These are phyloP conservation scores for Fusarium nelsonii DNA, from an alignment of 2,329 filamentous ascomycete species.

Conservation along the genomic window DNA sequence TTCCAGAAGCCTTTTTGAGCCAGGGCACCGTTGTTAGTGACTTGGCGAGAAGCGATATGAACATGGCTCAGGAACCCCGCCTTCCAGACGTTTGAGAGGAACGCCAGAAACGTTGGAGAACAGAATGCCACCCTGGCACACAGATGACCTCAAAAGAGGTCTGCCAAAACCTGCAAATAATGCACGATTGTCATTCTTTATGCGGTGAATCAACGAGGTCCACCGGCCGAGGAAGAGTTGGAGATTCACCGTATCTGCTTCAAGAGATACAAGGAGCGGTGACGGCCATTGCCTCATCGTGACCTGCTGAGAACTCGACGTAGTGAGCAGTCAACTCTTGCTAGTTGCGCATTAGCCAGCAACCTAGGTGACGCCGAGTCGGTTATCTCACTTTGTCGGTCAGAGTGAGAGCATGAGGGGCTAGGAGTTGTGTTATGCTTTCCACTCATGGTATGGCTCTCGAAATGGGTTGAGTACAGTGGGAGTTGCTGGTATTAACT, in stretches of 20 bases:
- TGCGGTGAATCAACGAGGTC: conserved; percentile 13
- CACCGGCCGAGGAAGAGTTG: conserved; percentile 9
- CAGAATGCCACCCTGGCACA: conserved; percentile 1
- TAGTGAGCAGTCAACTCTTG: conserved; percentile 15
- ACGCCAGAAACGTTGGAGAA: neutral
- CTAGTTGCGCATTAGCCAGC: conserved; percentile 28
- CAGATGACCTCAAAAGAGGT: neutral
- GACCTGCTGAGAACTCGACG: conserved; percentile 3
- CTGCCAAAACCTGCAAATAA: conserved; percentile 15
- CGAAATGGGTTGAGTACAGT: conserved; percentile 5
- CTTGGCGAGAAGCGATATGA: conserved; percentile 12
- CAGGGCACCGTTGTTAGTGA: conserved; percentile 13
- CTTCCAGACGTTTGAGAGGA: conserved; percentile 1
- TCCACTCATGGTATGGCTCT: conserved; percentile 19
- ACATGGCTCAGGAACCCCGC: neutral
- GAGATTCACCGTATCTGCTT: conserved; percentile 27
- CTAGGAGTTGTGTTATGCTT: conserved; percentile 25
- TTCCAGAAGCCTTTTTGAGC: conserved; percentile 45
- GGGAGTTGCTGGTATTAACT: conserved; percentile 2
- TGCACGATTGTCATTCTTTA: conserved; percentile 9
- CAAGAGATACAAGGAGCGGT: conserved; percentile 36
- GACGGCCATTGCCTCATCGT: conserved; percentile 30
- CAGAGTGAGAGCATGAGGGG: conserved; percentile 23
- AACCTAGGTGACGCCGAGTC: conserved; percentile 11
- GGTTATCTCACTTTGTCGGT: conserved; percentile 38